Evolutionary conservation across 768 basidiomycete genomes (phyloP), one percentile per base, ranked within the genome.

Genomic region (Tricholoma hemisulphureum): DNA sequence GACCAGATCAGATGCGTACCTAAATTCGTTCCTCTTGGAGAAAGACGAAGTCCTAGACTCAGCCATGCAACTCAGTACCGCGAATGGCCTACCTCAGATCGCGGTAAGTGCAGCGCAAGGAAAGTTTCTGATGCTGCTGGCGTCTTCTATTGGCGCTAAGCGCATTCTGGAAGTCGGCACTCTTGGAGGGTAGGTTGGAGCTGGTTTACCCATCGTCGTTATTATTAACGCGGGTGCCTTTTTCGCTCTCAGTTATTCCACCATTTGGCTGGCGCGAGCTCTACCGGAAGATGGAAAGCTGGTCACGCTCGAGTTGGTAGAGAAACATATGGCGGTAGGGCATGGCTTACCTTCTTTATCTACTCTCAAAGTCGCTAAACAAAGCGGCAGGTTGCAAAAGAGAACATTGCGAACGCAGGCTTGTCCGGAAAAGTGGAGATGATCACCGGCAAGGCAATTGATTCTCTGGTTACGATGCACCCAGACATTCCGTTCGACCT

Each of bases 111-210:
- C 76, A 9, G 76, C 81, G 0, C 82, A 85, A 68, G 85, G 84
- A 6, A 85, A 85, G 65, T 76, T 85, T 59, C 62, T 88, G 57
- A 74, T 80, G 58, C 74, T 88, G 6, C 58, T 85, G 32, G 82
- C 77, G 5, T 70, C 71, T 41, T 77, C 82, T 3, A 76, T 83
- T 31, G 69, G 75, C 13, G 86, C 85, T 37, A 83, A 82, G 72
- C 71, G 77, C 56, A 75, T 87, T 16, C 68, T 89, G 43, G 86
- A 88, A 63, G 80, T 89, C 49, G 87, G 86, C 0, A 87, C 86
- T 6, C 74, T 88, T 13, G 85, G 83, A 61, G 87, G 86, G 86
- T 86, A 60, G 50, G 67, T 63, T 21, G 29, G 4, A n/a, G 16
- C 28, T 28, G 23, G 24, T 46, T 5, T 2, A 10, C 29, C 29